These are phyloP conservation scores for Closterium sp. DNA, from an alignment of 139 green algal genomes.

Conservation along the genomic window DNA sequence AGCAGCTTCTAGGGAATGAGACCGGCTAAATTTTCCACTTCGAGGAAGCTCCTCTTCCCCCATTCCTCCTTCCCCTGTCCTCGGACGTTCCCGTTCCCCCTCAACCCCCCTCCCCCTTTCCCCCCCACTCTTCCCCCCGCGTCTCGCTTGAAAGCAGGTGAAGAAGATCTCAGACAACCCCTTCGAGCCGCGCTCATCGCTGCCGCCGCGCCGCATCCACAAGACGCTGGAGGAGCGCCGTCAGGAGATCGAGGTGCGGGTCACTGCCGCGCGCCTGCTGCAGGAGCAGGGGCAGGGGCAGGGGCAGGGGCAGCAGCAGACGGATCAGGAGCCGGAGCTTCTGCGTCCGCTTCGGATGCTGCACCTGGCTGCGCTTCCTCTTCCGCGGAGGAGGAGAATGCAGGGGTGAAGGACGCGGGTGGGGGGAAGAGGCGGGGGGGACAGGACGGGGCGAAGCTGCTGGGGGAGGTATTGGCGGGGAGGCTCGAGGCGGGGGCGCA, in stretches of 20 bases:
- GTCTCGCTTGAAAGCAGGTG: neutral
- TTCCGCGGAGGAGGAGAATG: neutral
- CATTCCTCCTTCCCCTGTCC: too few species aligned
- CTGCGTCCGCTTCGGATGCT: neutral
- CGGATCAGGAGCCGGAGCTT: neutral
- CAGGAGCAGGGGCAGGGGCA: neutral
- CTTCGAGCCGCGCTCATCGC: neutral
- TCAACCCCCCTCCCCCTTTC: too few species aligned
- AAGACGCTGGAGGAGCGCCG: slow-evolving; percentile 25
- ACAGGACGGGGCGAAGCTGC: neutral
- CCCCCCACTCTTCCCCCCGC: neutral
- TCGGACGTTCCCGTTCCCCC: too few species aligned
- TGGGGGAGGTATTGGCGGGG: neutral
- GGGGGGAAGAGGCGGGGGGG: neutral
- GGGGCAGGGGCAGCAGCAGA: neutral
- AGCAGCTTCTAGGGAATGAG: too few species aligned
- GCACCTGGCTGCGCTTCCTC: neutral
- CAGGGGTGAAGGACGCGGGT: neutral
- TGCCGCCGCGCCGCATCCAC: neutral
- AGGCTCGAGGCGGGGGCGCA: neutral
- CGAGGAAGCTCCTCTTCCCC: too few species aligned
- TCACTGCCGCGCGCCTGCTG: slow-evolving; percentile 12
- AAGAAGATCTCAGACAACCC: neutral
- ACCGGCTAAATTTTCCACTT: too few species aligned
- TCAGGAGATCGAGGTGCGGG: slow-evolving; percentile 31